Base-by-base conservation (phyloP, 2,329 filamentous ascomycete species). In the Penicillium nordicum region DNA sequence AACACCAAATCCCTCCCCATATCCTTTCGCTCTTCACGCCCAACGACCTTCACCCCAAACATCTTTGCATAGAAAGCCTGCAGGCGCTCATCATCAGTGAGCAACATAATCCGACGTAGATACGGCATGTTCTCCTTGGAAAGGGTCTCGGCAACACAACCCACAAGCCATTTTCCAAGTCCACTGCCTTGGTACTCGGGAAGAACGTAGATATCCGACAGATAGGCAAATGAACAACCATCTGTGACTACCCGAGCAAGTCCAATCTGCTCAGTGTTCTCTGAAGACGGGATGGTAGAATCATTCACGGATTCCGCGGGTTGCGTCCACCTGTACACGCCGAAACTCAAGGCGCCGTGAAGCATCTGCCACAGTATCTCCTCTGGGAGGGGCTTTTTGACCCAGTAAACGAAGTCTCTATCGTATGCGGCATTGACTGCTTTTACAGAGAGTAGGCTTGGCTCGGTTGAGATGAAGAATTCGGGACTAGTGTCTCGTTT, bases 241-340 rank as follows among this genome's bases (percentile, higher is more conserved):
- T 91, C 88, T 9, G 88, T 91, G 50, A 90, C 76, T n/a, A 88
- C 71, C 34, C 88, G 79, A 1, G 80, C 81, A 54, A 87, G 78
- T 0, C 85, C 85, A 47, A 88, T 76, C 63, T 79, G 75, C n/a
- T 70, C 68, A 10, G 64, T 67, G 9, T 60, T 50, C 10, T 54
- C 41, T n/a, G 57, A 30, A 23, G 43, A 46, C 34, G 64, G 58
- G 16, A 30, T 29, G 8, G 46, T 27, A 18, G 41, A 42, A 8
- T 45, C 29, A 23, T 43, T 38, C 6, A 50, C 43, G 14, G 55
- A 23, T 23, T 56, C 27, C 1, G 16, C 18, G 16, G 54, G 21
- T 16, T 57, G 37, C 11, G 29, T 55, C 34, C 42, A 34, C 21
- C 48, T 57, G 43, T 65, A 64, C n/a, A 64, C 62, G 11, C 62